phyloP scores from a whole-genome alignment of 805 yeast genomes.

The Blastobotrys americana region DNA sequence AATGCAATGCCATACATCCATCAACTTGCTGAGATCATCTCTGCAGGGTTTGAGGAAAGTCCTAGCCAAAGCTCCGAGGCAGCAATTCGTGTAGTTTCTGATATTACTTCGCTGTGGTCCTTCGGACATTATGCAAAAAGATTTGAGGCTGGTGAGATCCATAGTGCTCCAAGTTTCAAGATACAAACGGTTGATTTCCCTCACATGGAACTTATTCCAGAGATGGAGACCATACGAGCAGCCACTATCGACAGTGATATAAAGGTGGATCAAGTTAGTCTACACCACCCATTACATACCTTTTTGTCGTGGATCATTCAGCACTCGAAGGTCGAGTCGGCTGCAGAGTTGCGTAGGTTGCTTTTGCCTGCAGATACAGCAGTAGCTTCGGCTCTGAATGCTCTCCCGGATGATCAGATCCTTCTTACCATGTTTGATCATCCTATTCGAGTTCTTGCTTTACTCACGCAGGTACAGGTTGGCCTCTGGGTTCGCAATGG shows the following conservation, averaged over 20 bases:
- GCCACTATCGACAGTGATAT: conserved; percentile 38
- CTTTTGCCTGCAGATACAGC: conserved; percentile 10
- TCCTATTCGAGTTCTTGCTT: conserved; percentile 67
- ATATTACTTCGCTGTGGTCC: conserved; percentile 24
- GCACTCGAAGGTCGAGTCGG: conserved; percentile 29
- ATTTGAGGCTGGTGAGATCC: conserved; percentile 19
- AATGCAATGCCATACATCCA: conserved; percentile 62
- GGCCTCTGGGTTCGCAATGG: conserved; percentile 97
- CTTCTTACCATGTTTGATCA: conserved; percentile 48
- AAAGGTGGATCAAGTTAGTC: conserved; percentile 47
- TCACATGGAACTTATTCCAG: conserved; percentile 2
- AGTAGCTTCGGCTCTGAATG: not conserved
- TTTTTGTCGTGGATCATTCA: conserved; percentile 67
- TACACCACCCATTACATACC: conserved; percentile 75
- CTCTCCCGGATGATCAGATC: conserved; percentile 2
- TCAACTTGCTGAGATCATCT: conserved; percentile 36
- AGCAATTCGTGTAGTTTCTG: conserved; percentile 22
- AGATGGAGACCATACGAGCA: conserved; percentile 19
- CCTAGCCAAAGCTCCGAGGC: conserved; percentile 6
- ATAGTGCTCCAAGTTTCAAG: conserved; percentile 16
- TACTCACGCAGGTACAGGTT: conserved; percentile 74
- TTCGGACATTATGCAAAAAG: conserved; percentile 17
- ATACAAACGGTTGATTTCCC: not conserved
- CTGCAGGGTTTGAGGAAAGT: conserved; percentile 27
- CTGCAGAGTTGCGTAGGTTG: conserved; percentile 20